phyloP scores from a whole-genome alignment of 1,139 yeast genomes.

The Scheffersomyces parashehatae region DNA sequence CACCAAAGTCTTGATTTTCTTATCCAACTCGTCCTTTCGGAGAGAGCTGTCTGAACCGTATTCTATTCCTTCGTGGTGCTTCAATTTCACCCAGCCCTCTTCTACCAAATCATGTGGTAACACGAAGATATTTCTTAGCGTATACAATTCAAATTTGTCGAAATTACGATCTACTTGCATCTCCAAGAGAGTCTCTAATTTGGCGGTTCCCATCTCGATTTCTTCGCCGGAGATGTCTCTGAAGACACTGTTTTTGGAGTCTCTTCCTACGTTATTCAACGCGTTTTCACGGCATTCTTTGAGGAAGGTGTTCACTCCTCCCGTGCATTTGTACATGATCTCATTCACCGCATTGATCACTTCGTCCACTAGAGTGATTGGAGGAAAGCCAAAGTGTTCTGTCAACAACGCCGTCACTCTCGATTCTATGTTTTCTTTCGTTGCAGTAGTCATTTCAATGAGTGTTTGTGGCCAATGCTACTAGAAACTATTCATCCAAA shows the following conservation, averaged over 20 bases:
- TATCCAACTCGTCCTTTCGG: slow-evolving; percentile 30
- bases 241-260: slow-evolving; percentile 18
- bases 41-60: slow-evolving; percentile 17
- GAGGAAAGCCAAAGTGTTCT: slow-evolving; percentile 86
- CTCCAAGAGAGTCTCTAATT: slow-evolving; percentile 76
- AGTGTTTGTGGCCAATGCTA: slow-evolving; percentile 2
- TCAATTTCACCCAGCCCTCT: slow-evolving; percentile 65
- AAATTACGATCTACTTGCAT: slow-evolving; percentile 80
- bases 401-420: slow-evolving; percentile 64
- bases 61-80: slow-evolving; percentile 64
- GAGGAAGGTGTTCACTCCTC: slow-evolving; percentile 73
- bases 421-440: slow-evolving; percentile 23
- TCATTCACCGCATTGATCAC: slow-evolving; percentile 87
- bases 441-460: slow-evolving; percentile 2
- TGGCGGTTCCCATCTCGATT: slow-evolving; percentile 74
- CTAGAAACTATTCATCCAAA: not conserved
- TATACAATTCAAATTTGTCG: slow-evolving; percentile 83
- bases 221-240: slow-evolving; percentile 36
- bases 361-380: slow-evolving; percentile 84
- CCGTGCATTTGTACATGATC: slow-evolving; percentile 79
- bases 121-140: slow-evolving; percentile 71
- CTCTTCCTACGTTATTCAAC: slow-evolving; percentile 10
- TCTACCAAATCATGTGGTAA: slow-evolving; percentile 70
- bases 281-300: slow-evolving; percentile 25
- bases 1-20: slow-evolving; percentile 35